Evolutionary conservation across 768 basidiomycete species (phyloP).

Genomic region (Chlorophyllum brunneum): DNA sequence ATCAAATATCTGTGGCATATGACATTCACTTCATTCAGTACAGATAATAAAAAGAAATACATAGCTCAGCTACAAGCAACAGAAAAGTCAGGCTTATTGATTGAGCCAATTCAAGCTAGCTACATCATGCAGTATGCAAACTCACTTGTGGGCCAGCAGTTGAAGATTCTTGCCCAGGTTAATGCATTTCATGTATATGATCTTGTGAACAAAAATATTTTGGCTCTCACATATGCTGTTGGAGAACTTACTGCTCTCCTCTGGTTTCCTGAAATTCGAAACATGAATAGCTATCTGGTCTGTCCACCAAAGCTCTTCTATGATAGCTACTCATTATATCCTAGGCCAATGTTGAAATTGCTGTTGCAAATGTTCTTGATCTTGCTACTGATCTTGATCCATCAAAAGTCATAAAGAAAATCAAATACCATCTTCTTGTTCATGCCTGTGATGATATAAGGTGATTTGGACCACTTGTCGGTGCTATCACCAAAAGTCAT

Average conservation of each 20-base stretch:
- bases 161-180: conserved; percentile 10
- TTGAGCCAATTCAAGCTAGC: conserved; percentile 30
- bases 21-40: conserved; percentile 27
- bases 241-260: conserved; percentile 32
- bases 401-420: conserved; percentile 27
- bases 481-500: conserved; percentile 29
- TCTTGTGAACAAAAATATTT: conserved; percentile 12
- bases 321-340: not conserved
- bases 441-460: conserved; percentile 31
- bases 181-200: conserved; percentile 10
- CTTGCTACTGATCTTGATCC: conserved; percentile 29
- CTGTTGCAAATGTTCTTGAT: conserved; percentile 34
- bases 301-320: not conserved
- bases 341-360: conserved; percentile 25
- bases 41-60: conserved; percentile 23
- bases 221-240: conserved; percentile 26
- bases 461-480: conserved; percentile 32
- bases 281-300: conserved; percentile 30
- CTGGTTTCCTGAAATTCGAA: conserved; percentile 38
- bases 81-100: conserved; percentile 23
- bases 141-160: conserved; percentile 29
- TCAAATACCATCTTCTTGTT: conserved; percentile 32
- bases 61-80: conserved; percentile 29
- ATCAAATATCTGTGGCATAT: conserved; percentile 40
- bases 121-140: conserved; percentile 43